Evolutionary conservation across 768 basidiomycete genomes (phyloP), one percentile per base, ranked within the genome.

Genomic region (Rubroboletus satanas): DNA sequence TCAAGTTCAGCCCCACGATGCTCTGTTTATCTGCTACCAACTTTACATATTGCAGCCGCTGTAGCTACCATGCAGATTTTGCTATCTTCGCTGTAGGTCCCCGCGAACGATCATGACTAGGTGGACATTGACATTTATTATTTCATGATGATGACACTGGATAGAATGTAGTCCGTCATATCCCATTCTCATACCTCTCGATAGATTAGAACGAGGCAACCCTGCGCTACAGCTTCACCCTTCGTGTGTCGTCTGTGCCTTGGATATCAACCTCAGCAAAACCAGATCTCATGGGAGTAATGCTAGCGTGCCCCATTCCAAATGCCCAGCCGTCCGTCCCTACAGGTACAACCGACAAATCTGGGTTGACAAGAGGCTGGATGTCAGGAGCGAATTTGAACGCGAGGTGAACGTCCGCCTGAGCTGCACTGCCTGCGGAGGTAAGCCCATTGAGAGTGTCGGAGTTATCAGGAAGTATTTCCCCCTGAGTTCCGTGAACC

Each of bases 241-340:
- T 62, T 12, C 23, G 57, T 44, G 18, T 53, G 17, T 41, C 17
- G 4, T 51, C 56, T 17, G 41, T 36, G 17, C 18, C 47, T 35
- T n/a, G 45, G 23, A 46, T 50, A 46, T 53, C 57, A 28, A 46
- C 64, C 66, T 92, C 88, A 9, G 81, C 89, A 64, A 91, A 93
- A 54, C 79, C 76, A 15, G 92, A 84, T 51, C 83, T 78, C 51
- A 93, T 70, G 5, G 92, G 90, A 23, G 91, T 92, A 3, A 94
- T 83, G 59, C 87, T 88, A 33, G 82, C 85, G 60, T 75, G 82
- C 5, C 86, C 89, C 54, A 83, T 77, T 54, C 77, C 73, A 32
- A 94, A 73, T 15, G 89, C 91, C 88, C 89, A 92, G 0, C 81
- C 83, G 69, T 97, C 93, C 10, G 88, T 84, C 4, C 90, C 93